Evolutionary conservation across 1,284 basidiomycete genomes (phyloP).

Genomic region (Ganoderma boninense): DNA sequence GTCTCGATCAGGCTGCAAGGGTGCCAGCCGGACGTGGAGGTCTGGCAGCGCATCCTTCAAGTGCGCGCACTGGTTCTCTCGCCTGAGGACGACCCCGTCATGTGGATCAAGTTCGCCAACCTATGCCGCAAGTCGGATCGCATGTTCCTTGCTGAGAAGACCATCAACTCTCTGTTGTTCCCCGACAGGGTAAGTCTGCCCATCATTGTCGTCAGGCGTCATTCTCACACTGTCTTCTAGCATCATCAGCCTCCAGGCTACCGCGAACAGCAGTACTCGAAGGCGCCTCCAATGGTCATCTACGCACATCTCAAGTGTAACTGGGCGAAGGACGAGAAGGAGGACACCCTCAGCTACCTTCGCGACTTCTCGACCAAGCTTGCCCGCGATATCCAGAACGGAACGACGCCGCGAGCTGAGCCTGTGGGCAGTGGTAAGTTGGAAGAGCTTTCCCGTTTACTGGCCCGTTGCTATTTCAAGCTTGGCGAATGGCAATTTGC

Average conservation of each 20-base stretch:
- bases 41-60: constrained; percentile 98
- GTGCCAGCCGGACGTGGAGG: constrained; percentile 98
- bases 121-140: constrained; percentile 88
- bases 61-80: constrained; percentile 94
- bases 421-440: constrained; percentile 54
- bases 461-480: constrained; percentile 98
- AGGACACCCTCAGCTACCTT: constrained; percentile 88
- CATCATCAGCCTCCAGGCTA: constrained; percentile 29
- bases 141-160: constrained; percentile 94
- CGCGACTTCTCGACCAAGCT: constrained; percentile 86
- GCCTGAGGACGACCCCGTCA: constrained; percentile 94
- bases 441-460: constrained; percentile 83
- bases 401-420: constrained; percentile 62
- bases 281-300: constrained; percentile 95
- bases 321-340: constrained; percentile 88
- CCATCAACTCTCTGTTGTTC: constrained; percentile 90
- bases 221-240: constrained; percentile 10
- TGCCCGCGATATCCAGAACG: constrained; percentile 75
- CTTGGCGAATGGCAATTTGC: constrained; percentile 95
- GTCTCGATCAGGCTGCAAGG: constrained; percentile 70
- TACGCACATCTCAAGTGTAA: constrained; percentile 98
- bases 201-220: too few species aligned
- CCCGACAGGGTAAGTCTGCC: constrained; percentile 60
- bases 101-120: constrained; percentile 97
- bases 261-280: constrained; percentile 60